phyloP scores from a whole-genome alignment of 2,329 filamentous ascomycete genomes.

The Beauveria pseudobassiana region DNA sequence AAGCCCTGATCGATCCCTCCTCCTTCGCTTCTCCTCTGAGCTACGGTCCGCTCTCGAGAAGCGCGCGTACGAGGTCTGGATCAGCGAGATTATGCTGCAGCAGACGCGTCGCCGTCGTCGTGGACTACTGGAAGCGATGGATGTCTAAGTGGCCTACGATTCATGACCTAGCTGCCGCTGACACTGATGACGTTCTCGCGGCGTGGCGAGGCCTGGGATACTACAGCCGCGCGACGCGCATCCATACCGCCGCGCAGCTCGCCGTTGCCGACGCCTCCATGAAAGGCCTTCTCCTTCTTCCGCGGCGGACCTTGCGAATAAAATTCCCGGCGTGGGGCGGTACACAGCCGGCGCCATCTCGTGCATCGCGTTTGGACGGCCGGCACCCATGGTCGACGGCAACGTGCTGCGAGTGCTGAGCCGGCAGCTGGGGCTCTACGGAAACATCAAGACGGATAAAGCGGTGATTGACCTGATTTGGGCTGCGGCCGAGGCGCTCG shows the following conservation, averaged over 20 bases:
- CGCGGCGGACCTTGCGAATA: conserved; percentile 37
- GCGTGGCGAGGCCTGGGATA: conserved; percentile 57
- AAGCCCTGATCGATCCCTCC: conserved; percentile 45
- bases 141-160: conserved; percentile 54
- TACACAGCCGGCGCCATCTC: conserved; percentile 58
- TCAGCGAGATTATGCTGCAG: conserved; percentile 61
- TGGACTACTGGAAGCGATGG: conserved; percentile 58
- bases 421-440: conserved; percentile 50
- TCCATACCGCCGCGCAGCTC: conserved; percentile 48
- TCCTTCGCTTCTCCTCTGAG: conserved; percentile 17
- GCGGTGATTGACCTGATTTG: conserved; percentile 45
- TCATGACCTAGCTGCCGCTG: conserved; percentile 44
- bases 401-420: conserved; percentile 56
- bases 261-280: conserved; percentile 36
- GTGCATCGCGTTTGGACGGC: conserved; percentile 53
- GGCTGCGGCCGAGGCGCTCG: conserved; percentile 49
- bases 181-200: conserved; percentile 47
- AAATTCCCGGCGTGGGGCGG: conserved; percentile 51
- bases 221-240: conserved; percentile 55
- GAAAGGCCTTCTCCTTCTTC: conserved; percentile 40
- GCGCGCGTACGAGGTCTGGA: conserved; percentile 59
- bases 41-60: conserved; percentile 38
- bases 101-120: conserved; percentile 55
- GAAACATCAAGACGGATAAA: conserved; percentile 50
- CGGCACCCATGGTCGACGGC: conserved; percentile 56